Percentiles rank a stretch among this genome's conserved stretches.
Evolutionary conservation across 2,329 filamentous ascomycete species (phyloP).

Genomic region (Calonectria pauciramosa): DNA sequence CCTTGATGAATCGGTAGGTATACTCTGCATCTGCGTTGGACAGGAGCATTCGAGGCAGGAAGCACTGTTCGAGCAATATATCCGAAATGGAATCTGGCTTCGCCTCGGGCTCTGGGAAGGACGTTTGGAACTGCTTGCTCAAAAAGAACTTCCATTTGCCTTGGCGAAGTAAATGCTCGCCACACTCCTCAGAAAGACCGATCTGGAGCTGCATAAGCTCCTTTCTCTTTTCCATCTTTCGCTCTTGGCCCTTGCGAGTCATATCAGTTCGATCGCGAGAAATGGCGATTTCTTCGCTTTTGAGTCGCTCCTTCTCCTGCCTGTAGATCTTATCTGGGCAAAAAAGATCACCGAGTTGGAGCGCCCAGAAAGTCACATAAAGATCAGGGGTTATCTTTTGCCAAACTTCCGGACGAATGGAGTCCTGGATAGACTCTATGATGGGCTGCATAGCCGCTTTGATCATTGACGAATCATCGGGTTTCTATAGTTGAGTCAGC

Average conservation of each 20-base stretch:
- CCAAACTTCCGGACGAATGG: slow-evolving; percentile 75
- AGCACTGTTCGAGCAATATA: slow-evolving; percentile 87
- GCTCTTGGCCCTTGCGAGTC: slow-evolving; percentile 75
- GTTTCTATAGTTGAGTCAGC: slow-evolving; percentile 51
- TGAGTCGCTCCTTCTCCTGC: slow-evolving; percentile 78
- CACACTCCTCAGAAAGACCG: slow-evolving; percentile 79
- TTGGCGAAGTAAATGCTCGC: slow-evolving; percentile 76
- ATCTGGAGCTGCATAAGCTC: slow-evolving; percentile 77
- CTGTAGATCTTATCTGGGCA: slow-evolving; percentile 84
- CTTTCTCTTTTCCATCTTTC: slow-evolving; percentile 75
- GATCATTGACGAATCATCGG: slow-evolving; percentile 51
- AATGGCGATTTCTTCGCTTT: slow-evolving; percentile 76
- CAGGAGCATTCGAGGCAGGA: slow-evolving; percentile 88
- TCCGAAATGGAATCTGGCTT: slow-evolving; percentile 79
- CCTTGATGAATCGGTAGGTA: slow-evolving; percentile 87
- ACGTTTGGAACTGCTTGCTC: slow-evolving; percentile 80
- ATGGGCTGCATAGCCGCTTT: slow-evolving; percentile 73
- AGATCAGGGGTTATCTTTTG: slow-evolving; percentile 82
- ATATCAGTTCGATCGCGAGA: slow-evolving; percentile 81
- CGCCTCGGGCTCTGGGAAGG: slow-evolving; percentile 78
- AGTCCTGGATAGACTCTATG: slow-evolving; percentile 75
- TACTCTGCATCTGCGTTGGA: slow-evolving; percentile 92
- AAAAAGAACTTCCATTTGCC: slow-evolving; percentile 78
- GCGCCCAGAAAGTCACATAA: slow-evolving; percentile 92
- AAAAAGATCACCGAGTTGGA: slow-evolving; percentile 85